phyloP scores from a whole-genome alignment of 2,329 filamentous ascomycete genomes.

The Juglanconis oblonga region DNA sequence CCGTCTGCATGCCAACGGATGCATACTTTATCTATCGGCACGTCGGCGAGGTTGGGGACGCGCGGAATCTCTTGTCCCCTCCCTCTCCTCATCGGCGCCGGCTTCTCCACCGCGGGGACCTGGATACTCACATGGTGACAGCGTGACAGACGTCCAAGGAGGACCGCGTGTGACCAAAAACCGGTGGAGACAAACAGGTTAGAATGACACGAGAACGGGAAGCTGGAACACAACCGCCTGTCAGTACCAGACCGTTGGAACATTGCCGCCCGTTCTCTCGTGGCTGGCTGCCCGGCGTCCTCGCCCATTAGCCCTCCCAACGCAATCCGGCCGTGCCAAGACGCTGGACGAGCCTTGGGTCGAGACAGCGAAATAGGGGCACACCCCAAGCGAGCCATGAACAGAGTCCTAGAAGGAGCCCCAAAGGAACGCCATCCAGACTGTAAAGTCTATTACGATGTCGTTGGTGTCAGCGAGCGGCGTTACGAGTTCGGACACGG shows the following conservation, averaged over 20 bases:
- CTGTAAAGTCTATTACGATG: not conserved
- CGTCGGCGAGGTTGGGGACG: not conserved
- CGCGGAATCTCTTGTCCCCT: not conserved
- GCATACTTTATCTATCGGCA: not conserved
- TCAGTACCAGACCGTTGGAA: not conserved
- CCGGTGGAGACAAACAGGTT: conserved; percentile 5
- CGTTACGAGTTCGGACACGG: not conserved
- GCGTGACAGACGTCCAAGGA: not conserved
- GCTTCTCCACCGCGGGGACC: not conserved
- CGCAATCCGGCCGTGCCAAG: conserved; percentile 1
- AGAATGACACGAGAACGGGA: not conserved
- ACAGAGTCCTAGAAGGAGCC: not conserved
- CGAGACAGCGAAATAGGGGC: not conserved
- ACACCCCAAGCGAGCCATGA: not conserved
- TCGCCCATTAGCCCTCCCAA: not conserved
- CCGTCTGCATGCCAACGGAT: not conserved
- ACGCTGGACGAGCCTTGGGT: not conserved
- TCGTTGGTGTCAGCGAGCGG: not conserved
- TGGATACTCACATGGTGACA: not conserved
- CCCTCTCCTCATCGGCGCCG: no score
- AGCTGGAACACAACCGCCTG: not conserved
- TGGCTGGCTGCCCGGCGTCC: not conserved
- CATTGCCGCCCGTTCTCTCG: not conserved
- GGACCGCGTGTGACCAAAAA: conserved; percentile 2
- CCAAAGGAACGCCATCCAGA: not conserved